These are phyloP conservation scores for Lithospermum erythrorhizon DNA, from an alignment of 257 asterid species.

Conservation along the genomic window DNA sequence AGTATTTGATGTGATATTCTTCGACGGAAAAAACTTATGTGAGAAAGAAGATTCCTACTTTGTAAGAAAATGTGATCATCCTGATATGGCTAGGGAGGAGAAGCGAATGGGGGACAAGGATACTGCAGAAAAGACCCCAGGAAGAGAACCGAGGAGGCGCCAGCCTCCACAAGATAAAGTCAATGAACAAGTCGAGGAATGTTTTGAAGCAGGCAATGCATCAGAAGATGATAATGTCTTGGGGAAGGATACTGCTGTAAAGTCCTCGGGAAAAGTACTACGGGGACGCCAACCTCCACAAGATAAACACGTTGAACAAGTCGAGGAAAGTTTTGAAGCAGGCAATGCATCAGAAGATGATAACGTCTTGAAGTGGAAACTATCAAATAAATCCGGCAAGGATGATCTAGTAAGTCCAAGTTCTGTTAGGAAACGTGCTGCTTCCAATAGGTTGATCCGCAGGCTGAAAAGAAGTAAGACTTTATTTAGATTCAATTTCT, in stretches of 20 bases:
- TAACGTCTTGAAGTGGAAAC: neutral
- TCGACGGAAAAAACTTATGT: conserved; percentile 18
- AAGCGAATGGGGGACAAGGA: conserved; percentile 5
- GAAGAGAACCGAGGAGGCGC: too few relatives aligned
- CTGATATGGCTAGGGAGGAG: conserved; percentile 6
- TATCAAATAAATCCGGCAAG: too few relatives aligned
- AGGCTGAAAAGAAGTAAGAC: neutral
- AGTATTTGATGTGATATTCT: conserved; percentile 23
- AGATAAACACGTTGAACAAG: neutral
- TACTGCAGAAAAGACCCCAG: neutral
- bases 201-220: conserved; percentile 1
- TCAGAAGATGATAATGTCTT: conserved; percentile 8
- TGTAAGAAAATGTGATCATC: conserved; percentile 20
- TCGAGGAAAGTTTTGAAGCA: conserved; percentile 2
- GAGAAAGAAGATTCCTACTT: conserved; percentile 32
- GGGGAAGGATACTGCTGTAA: neutral
- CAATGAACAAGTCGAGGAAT: neutral
- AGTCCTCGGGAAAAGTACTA: neutral
- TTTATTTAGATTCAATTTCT: neutral
- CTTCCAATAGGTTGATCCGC: neutral
- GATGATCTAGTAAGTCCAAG: conserved; percentile 4
- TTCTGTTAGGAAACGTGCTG: neutral
- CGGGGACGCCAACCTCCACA: neutral
- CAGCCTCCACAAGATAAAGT: neutral
- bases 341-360: conserved; percentile 5